These are phyloP conservation scores for Sordaria brevicollis DNA, from an alignment of 495 filamentous ascomycete genomes.

Conservation along the genomic window DNA sequence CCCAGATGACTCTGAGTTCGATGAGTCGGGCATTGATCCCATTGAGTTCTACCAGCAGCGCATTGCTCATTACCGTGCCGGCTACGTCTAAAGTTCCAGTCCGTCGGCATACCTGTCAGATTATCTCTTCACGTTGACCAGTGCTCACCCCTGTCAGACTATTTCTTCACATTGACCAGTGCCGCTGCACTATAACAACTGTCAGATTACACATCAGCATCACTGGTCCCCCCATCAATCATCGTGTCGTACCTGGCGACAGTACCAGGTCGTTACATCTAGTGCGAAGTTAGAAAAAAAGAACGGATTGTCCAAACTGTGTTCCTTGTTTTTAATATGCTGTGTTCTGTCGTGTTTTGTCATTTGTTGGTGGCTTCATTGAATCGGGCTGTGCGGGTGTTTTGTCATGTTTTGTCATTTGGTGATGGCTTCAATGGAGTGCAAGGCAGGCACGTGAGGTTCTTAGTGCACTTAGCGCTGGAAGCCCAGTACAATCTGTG, in stretches of 20 bases:
- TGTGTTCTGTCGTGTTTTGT: not conserved
- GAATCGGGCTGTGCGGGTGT: not conserved
- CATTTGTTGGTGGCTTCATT: not conserved
- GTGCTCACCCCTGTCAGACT: no score
- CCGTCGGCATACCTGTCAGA: not conserved
- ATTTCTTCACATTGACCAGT: not conserved
- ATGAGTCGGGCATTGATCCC: not conserved
- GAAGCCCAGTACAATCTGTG: no score
- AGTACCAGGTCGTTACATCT: no score
- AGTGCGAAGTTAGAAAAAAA: no score
- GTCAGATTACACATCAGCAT: no score
- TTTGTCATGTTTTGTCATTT: not conserved
- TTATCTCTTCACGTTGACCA: not conserved
- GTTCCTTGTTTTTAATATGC: no score
- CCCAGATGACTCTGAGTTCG: not conserved
- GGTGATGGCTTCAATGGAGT: not conserved
- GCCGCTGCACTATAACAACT: no score
- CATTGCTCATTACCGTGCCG: not conserved
- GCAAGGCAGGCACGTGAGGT: no score
- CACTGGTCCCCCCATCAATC: no score
- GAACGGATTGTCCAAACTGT: no score
- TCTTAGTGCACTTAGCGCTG: not conserved
- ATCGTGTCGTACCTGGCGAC: no score
- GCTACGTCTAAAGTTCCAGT: no score
- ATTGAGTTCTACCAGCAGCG: not conserved